Percentiles rank a stretch among this genome's conserved stretches.
Evolutionary conservation across 106 monocot species (phyloP).

Genomic region (Agapanthus africanus): DNA sequence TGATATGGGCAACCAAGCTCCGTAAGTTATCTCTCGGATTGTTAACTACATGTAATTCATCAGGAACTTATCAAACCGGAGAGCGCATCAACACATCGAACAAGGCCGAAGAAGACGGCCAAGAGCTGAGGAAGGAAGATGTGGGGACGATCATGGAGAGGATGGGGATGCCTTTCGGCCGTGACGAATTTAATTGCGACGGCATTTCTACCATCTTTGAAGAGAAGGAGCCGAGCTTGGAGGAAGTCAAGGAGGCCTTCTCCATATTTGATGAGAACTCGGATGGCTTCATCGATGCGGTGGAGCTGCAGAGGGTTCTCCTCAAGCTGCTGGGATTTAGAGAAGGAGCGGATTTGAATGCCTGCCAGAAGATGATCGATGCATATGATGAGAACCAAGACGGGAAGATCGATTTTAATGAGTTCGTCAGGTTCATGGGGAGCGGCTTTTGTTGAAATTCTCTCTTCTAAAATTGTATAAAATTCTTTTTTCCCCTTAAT

Average conservation of each 20-base stretch:
- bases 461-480: no score
- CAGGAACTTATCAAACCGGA: neutral
- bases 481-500: no score
- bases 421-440: constrained; percentile 42
- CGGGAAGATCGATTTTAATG: constrained; percentile 44
- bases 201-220: constrained; percentile 45
- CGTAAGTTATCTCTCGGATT: constrained; percentile 14
- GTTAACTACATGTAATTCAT: constrained; percentile 1
- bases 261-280: constrained; percentile 51
- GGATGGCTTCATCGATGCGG: constrained; percentile 63
- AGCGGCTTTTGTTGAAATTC: constrained; percentile 22
- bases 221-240: constrained; percentile 66
- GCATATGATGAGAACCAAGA: constrained; percentile 31
- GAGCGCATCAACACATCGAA: neutral
- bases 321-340: constrained; percentile 41
- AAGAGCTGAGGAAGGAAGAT: constrained; percentile 12
- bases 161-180: constrained; percentile 18
- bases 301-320: constrained; percentile 55
- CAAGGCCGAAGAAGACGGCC: neutral
- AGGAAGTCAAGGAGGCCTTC: constrained; percentile 55
- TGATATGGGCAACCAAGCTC: constrained; percentile 16
- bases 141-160: constrained; percentile 37
- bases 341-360: constrained; percentile 12
- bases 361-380: constrained; percentile 52
- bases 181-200: constrained; percentile 1